phyloP scores from a whole-genome alignment of 176 grass and related monocot species.

The Neostapfia colusana region DNA sequence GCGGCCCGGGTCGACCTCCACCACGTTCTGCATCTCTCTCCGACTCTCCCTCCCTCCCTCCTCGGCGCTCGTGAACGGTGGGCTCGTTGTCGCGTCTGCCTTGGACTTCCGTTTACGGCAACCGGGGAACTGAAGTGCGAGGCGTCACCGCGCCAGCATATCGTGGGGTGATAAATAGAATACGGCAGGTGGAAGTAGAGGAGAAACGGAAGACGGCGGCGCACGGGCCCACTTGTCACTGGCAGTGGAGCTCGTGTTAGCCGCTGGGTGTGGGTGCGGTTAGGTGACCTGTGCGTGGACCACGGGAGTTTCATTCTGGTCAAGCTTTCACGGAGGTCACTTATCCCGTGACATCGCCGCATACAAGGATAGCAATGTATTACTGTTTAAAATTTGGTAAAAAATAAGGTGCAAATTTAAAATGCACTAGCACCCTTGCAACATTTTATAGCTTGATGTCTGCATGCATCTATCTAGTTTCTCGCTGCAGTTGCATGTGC shows the following conservation, averaged over 20 bases:
- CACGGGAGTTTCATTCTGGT: background rate
- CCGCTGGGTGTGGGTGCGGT: conserved; percentile 5
- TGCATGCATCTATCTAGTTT: too few relatives aligned
- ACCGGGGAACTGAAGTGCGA: conserved; percentile 18
- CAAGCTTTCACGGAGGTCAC: background rate
- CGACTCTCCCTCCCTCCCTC: background rate
- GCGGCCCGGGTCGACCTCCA: conserved; percentile 71
- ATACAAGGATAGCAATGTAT: too few relatives aligned
- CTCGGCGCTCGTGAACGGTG: background rate
- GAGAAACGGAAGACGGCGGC: background rate
- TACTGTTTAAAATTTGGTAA: too few relatives aligned
- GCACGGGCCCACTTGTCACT: conserved; percentile 28
- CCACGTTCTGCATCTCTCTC: conserved; percentile 67
- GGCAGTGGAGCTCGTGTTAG: background rate
- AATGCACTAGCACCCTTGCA: too few relatives aligned
- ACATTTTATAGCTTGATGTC: too few relatives aligned
- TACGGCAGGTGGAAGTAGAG: background rate
- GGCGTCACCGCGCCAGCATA: background rate
- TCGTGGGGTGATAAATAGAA: conserved; percentile 27
- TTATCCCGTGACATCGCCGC: too few relatives aligned
- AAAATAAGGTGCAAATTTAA: too few relatives aligned
- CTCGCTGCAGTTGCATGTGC: too few relatives aligned
- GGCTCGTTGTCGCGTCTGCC: background rate
- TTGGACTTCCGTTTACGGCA: background rate
- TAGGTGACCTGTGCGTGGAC: conserved; percentile 25